Evolutionary conservation across 805 yeast genomes (phyloP).

Genomic region (Kluyveromyces siamensis): DNA sequence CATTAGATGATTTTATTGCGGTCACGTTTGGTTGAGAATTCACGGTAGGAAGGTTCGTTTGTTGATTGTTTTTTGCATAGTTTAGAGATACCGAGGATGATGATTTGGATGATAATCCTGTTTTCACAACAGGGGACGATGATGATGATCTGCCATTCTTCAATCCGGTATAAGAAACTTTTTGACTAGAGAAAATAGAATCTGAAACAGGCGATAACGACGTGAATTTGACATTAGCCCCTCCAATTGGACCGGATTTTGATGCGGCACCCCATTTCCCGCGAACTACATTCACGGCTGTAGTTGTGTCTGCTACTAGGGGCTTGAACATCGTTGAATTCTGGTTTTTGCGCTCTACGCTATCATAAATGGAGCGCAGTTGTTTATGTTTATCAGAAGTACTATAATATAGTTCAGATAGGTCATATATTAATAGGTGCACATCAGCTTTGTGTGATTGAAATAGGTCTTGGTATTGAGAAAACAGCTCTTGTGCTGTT

Average conservation of each 20-base stretch:
- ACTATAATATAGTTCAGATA: slow-evolving; percentile 46
- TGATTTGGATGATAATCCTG: neutral
- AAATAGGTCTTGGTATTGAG: slow-evolving; percentile 43
- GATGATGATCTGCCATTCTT: neutral
- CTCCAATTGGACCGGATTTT: slow-evolving; percentile 13
- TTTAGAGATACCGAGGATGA: slow-evolving; percentile 1
- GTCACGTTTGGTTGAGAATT: slow-evolving; percentile 1
- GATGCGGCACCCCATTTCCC: slow-evolving; percentile 33
- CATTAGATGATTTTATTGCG: neutral
- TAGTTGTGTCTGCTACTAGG: slow-evolving; percentile 5
- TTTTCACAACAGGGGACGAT: neutral
- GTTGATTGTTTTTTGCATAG: slow-evolving; percentile 1
- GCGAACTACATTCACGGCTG: slow-evolving; percentile 13
- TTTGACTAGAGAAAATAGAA: neutral
- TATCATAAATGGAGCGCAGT: slow-evolving; percentile 25
- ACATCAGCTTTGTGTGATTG: slow-evolving; percentile 38
- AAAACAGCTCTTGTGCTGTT: slow-evolving; percentile 39
- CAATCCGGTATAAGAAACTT: neutral
- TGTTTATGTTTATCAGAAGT: slow-evolving; percentile 37
- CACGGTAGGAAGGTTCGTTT: neutral
- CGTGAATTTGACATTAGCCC: slow-evolving; percentile 1
- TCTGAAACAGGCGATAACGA: slow-evolving; percentile 2
- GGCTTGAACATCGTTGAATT: slow-evolving; percentile 20
- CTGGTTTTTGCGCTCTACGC: slow-evolving; percentile 17
- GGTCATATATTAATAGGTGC: slow-evolving; percentile 48